Evolutionary conservation across 176 grass and related monocot genomes (phyloP).

Genomic region (Carex cristatella): DNA sequence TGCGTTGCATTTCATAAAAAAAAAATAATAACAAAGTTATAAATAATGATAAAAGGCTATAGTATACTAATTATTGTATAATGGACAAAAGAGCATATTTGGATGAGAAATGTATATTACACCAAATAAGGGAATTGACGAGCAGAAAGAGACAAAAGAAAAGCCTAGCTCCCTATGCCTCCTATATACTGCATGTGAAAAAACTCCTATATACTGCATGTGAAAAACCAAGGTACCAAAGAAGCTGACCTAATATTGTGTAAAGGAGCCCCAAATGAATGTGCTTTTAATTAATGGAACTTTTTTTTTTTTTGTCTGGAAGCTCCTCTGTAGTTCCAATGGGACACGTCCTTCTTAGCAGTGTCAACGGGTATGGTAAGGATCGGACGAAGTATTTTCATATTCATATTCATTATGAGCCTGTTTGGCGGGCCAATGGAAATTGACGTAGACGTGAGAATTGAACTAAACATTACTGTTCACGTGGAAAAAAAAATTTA

Average conservation of each 20-base stretch:
- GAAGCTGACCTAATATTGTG: constrained; percentile 10
- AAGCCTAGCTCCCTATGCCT: not conserved
- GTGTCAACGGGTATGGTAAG: too few relatives aligned
- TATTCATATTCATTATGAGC: too few relatives aligned
- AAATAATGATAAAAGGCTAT: too few relatives aligned
- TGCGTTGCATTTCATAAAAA: too few relatives aligned
- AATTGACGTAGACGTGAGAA: too few relatives aligned
- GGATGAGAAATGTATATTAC: not conserved
- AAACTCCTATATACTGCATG: not conserved
- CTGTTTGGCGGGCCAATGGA: too few relatives aligned
- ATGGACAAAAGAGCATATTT: not conserved
- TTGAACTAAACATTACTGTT: too few relatives aligned
- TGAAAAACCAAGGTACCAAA: constrained; percentile 7
- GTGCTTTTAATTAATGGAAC: constrained; percentile 18
- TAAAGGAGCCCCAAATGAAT: constrained; percentile 17
- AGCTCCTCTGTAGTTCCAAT: not conserved
- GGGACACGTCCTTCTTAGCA: too few relatives aligned
- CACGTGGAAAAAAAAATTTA: too few relatives aligned
- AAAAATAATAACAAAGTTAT: too few relatives aligned
- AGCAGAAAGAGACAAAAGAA: constrained; percentile 8
- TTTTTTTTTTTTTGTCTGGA: constrained; percentile 5
- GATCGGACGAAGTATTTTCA: too few relatives aligned
- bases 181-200: constrained; percentile 12
- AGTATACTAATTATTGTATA: not conserved
- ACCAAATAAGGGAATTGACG: constrained; percentile 1